Percentiles rank a stretch among this genome's conserved stretches.
Conservation (phyloP, 2,329 filamentous ascomycete genomes). For the Colletotrichum melonis region DNA sequence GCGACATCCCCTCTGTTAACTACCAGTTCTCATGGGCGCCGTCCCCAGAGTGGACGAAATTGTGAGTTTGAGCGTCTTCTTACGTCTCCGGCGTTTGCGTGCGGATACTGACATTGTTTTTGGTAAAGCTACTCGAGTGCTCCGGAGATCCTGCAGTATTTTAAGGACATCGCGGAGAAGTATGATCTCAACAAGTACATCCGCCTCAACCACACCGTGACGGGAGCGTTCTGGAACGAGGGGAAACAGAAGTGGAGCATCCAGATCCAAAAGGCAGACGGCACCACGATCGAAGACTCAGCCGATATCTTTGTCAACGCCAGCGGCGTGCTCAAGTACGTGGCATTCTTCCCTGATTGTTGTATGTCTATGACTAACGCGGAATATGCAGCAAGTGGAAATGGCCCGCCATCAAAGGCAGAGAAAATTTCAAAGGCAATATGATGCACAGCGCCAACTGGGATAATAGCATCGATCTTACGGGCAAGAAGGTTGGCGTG, state of each 20-base stretch:
- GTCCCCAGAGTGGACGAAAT: conserved; percentile 18
- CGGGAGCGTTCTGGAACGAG: conserved; percentile 40
- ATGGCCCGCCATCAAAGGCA: conserved; percentile 45
- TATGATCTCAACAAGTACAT: conserved; percentile 39
- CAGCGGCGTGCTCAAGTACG: conserved; percentile 58
- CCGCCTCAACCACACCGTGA: conserved; percentile 36
- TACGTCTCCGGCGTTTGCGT: no score
- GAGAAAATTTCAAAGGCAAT: conserved; percentile 43
- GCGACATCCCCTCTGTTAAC: conserved; percentile 40
- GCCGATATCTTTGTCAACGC: conserved; percentile 43
- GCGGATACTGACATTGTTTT: background rate
- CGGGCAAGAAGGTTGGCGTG: conserved; percentile 43
- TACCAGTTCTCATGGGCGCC: conserved; percentile 37
- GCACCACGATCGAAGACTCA: conserved; percentile 33
- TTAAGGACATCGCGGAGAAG: conserved; percentile 40
- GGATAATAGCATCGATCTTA: conserved; percentile 40
- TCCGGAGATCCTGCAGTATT: conserved; percentile 41
- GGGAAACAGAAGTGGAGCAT: conserved; percentile 37
- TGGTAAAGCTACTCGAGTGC: conserved; percentile 34
- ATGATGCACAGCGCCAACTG: conserved; percentile 46
- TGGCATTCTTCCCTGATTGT: conserved; percentile 57
- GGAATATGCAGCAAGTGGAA: conserved; percentile 39
- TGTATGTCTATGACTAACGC: background rate
- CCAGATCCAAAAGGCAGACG: conserved; percentile 29
- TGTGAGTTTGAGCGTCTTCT: background rate